Evolutionary conservation across 495 filamentous ascomycete genomes (phyloP).

Genomic region (Xanthoparmelia taractica): DNA sequence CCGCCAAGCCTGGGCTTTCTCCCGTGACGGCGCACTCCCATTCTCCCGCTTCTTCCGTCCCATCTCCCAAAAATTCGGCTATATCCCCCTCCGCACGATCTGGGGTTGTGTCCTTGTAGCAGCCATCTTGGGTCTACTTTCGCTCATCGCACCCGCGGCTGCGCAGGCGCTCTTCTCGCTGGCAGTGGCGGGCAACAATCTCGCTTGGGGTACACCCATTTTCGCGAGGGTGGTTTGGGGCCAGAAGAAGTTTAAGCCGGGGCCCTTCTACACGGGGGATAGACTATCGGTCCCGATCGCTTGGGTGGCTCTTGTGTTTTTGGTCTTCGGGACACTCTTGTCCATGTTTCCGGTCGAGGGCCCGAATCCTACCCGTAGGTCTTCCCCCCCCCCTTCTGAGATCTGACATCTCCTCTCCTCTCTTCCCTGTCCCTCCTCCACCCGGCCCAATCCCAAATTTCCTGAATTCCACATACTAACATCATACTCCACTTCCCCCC

Average conservation of each 20-base stretch:
- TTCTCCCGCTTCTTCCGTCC: slow-evolving; percentile 55
- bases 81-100: slow-evolving; percentile 54
- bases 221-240: slow-evolving; percentile 57
- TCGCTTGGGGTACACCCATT: slow-evolving; percentile 59
- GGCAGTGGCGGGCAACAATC: slow-evolving; percentile 52
- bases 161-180: slow-evolving; percentile 56
- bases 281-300: slow-evolving; percentile 46
- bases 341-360: slow-evolving; percentile 54
- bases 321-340: slow-evolving; percentile 49
- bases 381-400: neutral
- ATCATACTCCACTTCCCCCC: neutral
- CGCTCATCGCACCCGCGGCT: slow-evolving; percentile 51
- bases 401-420: neutral
- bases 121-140: slow-evolving; percentile 51
- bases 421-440: neutral
- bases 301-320: slow-evolving; percentile 45
- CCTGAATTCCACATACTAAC: neutral
- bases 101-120: slow-evolving; percentile 51
- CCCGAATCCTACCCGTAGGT: slow-evolving; percentile 45
- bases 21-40: slow-evolving; percentile 52
- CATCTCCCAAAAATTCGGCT: slow-evolving; percentile 48
- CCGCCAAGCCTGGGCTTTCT: slow-evolving; percentile 55
- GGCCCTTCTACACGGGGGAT: slow-evolving; percentile 53
- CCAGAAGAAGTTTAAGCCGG: slow-evolving; percentile 51
- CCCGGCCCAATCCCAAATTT: neutral